These are phyloP conservation scores for Globisporangium nodosum DNA, from an alignment of 352 stramenopile genomes.

Conservation along the genomic window DNA sequence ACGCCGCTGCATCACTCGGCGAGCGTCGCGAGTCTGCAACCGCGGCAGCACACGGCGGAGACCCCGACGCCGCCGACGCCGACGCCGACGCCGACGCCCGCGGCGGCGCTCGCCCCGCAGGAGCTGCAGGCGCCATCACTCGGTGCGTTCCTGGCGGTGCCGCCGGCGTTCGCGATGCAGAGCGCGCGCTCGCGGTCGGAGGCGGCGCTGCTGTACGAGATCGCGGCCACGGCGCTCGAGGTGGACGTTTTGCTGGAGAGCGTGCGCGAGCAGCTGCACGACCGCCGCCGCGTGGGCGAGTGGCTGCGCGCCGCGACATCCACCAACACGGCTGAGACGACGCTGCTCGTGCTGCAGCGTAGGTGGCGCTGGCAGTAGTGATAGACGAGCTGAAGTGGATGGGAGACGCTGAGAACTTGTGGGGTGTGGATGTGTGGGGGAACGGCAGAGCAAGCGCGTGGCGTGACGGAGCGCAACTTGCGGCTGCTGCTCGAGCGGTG, in stretches of 20 bases:
- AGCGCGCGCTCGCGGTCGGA: slow-evolving; percentile 17
- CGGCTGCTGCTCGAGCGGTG: slow-evolving; percentile 10
- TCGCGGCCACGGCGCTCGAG: slow-evolving; percentile 22
- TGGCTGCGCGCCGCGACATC: background rate
- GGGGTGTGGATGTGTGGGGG: background rate
- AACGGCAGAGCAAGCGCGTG: slow-evolving; percentile 8
- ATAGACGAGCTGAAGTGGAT: too few species aligned
- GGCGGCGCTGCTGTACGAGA: slow-evolving; percentile 21
- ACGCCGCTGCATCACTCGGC: background rate
- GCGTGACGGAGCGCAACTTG: slow-evolving; percentile 14
- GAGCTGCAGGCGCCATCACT: slow-evolving; percentile 5
- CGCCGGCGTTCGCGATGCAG: slow-evolving; percentile 15
- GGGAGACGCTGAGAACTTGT: background rate
- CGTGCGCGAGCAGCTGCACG: slow-evolving; percentile 29
- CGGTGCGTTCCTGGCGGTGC: slow-evolving; percentile 18
- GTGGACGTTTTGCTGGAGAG: slow-evolving; percentile 26
- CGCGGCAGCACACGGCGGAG: background rate
- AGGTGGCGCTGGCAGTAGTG: background rate
- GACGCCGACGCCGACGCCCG: background rate
- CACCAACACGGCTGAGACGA: slow-evolving; percentile 7
- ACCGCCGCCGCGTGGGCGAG: slow-evolving; percentile 17
- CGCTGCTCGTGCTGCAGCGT: slow-evolving; percentile 28
- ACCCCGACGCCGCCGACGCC: background rate
- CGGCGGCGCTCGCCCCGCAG: background rate
- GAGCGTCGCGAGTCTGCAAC: background rate